Base-by-base conservation (phyloP, 2,329 filamentous ascomycete species). In the Didymella pomorum region DNA sequence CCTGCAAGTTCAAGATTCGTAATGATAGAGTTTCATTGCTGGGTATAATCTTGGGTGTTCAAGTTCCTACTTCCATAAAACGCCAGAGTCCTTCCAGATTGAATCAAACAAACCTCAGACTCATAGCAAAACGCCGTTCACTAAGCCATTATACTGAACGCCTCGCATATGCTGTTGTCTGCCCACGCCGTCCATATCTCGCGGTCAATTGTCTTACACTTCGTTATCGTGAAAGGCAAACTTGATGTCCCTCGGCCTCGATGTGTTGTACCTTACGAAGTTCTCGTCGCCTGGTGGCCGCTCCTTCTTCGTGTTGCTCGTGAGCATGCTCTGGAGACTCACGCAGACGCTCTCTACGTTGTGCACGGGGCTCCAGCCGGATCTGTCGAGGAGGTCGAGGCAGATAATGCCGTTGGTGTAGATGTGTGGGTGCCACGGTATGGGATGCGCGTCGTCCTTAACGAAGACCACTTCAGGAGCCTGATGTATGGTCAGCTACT, bases 331-430 rank as follows among this genome's bases (percentile, higher is more conserved):
- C 79, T 99, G 95, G 53, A 99, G 86, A 77, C 92, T 96, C 86
- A 99, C 95, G 81, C 93, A 97, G 25, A 99, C 89, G 71, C 91
- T 96, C 81, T 98, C 94, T 9, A 97, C 95, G 58, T 94, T 97
- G 75, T 99, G 95, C 0, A 99, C 94, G 0, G 95, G 95, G 46
- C 90, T 95, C 95, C 95, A 99, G 56, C 95, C 95, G 63, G 92
- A 89, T 10, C 86, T 83, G 51, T 92, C 92, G 9, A 99, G 87
- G 1, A 99, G 86, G 70, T 99, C 95, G 47, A 99, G 89, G 72
- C 95, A 99, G 74, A 99, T 99, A 77, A 98, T 97, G 69, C 95
- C 95, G 78, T 99, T 99, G 69, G 91, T 95, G 81, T 99, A 99
- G 78, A 99, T 91, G 80, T 99, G 95, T 3, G 95, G 95, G 72